phyloP scores from a whole-genome alignment of 495 filamentous ascomycete genomes.

The Penicillium goetzii region DNA sequence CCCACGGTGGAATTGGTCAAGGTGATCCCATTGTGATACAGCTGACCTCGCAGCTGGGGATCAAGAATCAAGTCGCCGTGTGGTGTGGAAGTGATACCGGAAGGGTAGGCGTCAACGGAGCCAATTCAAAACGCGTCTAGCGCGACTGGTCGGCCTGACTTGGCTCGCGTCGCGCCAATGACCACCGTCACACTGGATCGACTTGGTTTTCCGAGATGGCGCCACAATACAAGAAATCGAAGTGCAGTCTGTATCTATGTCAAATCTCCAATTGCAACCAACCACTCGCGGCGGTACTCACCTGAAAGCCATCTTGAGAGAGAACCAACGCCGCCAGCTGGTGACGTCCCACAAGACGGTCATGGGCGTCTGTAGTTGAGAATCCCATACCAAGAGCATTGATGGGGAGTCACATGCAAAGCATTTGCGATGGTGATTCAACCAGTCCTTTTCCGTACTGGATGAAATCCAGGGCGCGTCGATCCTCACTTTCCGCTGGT shows the following conservation, averaged over 20 bases:
- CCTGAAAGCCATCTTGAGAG: slow-evolving; percentile 20
- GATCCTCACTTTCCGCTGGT: neutral
- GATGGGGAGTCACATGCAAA: slow-evolving; percentile 14
- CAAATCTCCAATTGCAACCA: slow-evolving; percentile 26
- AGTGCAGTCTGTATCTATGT: neutral
- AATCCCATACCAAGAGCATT: slow-evolving; percentile 14
- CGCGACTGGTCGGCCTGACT: neutral
- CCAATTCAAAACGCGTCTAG: neutral
- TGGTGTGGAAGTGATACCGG: neutral
- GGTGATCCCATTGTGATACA: neutral
- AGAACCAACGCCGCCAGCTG: slow-evolving; percentile 34
- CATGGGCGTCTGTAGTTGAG: slow-evolving; percentile 3
- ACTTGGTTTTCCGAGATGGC: too few relatives aligned
- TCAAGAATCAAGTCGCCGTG: neutral
- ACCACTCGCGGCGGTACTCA: slow-evolving; percentile 23
- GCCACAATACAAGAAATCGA: neutral
- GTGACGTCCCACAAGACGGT: slow-evolving; percentile 24
- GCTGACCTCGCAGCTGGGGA: neutral
- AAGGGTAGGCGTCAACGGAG: neutral
- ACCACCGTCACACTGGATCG: too few relatives aligned
- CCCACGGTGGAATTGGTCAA: neutral
- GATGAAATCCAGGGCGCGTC: slow-evolving; percentile 14
- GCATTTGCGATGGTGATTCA: slow-evolving; percentile 16
- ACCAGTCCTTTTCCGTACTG: slow-evolving; percentile 17
- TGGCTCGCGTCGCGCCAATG: too few relatives aligned